Percentiles rank a stretch among this genome's conserved stretches.
These are phyloP conservation scores for Dendrocalamus sinicus DNA, from an alignment of 176 grass and related monocot genomes.

Conservation along the genomic window DNA sequence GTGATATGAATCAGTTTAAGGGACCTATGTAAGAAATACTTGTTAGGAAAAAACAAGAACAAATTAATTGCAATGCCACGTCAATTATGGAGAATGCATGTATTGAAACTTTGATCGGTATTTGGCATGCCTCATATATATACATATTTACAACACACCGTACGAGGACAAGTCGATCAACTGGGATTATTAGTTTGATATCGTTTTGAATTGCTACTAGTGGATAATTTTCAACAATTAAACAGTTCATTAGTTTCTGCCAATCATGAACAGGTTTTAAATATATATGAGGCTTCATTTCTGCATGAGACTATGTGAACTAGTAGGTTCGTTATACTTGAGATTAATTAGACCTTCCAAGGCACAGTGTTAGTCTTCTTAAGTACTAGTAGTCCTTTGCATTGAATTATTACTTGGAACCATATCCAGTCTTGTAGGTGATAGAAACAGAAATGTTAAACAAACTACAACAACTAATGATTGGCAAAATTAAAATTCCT, in stretches of 20 bases:
- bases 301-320: background rate
- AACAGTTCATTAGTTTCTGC: constrained; percentile 7
- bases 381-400: background rate
- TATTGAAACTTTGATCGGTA: constrained; percentile 6
- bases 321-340: background rate
- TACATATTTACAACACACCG: background rate
- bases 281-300: background rate
- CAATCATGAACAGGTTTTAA: background rate
- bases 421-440: background rate
- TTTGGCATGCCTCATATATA: background rate
- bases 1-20: background rate
- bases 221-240: background rate
- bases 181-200: constrained; percentile 1
- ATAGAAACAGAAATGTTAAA: background rate
- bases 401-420: constrained; percentile 13
- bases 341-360: background rate
- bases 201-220: constrained; percentile 1
- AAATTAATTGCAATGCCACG: background rate
- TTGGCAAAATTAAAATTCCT: background rate
- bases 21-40: background rate
- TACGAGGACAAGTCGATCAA: constrained; percentile 2
- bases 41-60: background rate
- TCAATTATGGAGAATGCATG: background rate
- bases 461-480: background rate
- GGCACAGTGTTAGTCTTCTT: background rate